Conservation (phyloP, 2,329 filamentous ascomycete species). For the Proliferodiscus dingleyae region DNA sequence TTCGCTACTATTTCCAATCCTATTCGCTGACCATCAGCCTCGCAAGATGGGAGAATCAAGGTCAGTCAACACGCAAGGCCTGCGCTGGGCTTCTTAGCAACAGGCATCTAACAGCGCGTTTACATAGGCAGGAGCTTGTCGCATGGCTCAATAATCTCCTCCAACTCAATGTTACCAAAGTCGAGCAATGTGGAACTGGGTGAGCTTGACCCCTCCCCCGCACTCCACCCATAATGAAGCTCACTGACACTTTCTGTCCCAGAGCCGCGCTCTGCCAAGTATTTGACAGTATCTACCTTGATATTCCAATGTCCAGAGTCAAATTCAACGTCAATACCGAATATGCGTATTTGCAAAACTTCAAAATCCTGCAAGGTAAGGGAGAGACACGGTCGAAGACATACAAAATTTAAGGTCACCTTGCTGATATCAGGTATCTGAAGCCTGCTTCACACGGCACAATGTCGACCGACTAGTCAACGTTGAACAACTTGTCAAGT, state of each 20-base stretch:
- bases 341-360: slow-evolving; percentile 97
- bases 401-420: background rate
- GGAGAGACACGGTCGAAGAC: slow-evolving; percentile 4
- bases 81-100: background rate
- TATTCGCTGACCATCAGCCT: background rate
- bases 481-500: slow-evolving; percentile 86
- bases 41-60: slow-evolving; percentile 32
- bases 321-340: slow-evolving; percentile 98
- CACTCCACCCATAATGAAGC: slow-evolving; percentile 20
- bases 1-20: background rate
- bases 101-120: background rate
- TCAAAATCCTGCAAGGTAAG: slow-evolving; percentile 91
- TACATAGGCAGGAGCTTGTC: slow-evolving; percentile 82
- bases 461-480: slow-evolving; percentile 84
- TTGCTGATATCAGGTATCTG: background rate
- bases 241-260: slow-evolving; percentile 17
- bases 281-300: slow-evolving; percentile 96
- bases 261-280: slow-evolving; percentile 96
- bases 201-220: slow-evolving; percentile 45
- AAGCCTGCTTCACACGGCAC: slow-evolving; percentile 81
- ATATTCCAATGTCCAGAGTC: slow-evolving; percentile 91
- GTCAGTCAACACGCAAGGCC: slow-evolving; percentile 17
- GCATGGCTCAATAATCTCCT: slow-evolving; percentile 97
- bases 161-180: slow-evolving; percentile 96
- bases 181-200: slow-evolving; percentile 99